These are phyloP conservation scores for Corylus avellana DNA, from an alignment of 306 rosid species.

Conservation along the genomic window DNA sequence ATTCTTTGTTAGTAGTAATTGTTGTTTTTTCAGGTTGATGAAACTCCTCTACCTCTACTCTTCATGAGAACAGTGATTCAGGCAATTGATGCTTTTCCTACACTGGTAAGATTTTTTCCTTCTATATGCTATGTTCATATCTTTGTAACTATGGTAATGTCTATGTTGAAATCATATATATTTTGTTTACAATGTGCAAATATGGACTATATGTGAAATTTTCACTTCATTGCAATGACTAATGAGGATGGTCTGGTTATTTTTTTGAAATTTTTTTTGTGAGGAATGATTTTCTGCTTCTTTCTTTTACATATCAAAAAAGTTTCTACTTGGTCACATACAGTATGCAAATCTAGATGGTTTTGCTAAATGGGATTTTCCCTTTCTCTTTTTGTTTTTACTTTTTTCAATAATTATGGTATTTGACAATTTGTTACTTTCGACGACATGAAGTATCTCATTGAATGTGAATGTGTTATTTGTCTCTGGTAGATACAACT, in stretches of 20 bases:
- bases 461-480: not conserved
- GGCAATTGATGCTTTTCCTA: slow-evolving; percentile 96
- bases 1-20: slow-evolving; percentile 13
- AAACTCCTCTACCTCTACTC: slow-evolving; percentile 93
- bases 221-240: not conserved
- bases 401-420: not conserved
- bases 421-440: not conserved
- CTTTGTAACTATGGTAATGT: not conserved
- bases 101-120: slow-evolving; percentile 54
- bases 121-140: not conserved
- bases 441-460: not conserved
- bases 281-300: not conserved
- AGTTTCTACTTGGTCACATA: not conserved
- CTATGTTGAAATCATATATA: not conserved
- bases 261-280: not conserved
- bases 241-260: not conserved
- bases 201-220: not conserved
- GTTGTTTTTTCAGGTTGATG: slow-evolving; percentile 69
- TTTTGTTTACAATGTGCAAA: not conserved
- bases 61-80: slow-evolving; percentile 99
- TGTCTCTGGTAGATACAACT: slow-evolving; percentile 1
- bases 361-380: not conserved
- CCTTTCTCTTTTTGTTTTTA: not conserved
- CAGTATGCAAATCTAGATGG: no score
- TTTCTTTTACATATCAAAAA: not conserved